phyloP scores from a whole-genome alignment of 345 rosid species.

The Salix dunnii region DNA sequence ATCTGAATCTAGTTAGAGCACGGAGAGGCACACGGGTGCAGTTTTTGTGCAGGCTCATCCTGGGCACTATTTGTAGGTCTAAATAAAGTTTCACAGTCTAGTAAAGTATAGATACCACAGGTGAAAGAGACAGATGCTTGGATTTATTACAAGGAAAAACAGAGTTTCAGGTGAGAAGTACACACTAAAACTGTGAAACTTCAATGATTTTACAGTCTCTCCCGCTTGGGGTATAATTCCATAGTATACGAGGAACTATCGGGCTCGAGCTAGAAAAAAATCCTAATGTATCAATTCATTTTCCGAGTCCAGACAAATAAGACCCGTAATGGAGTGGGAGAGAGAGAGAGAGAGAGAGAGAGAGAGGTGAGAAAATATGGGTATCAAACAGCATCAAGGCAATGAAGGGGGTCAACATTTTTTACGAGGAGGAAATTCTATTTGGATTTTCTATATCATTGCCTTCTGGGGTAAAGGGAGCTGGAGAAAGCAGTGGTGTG shows the following conservation, averaged over 20 bases:
- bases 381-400: neutral
- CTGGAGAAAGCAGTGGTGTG: no score
- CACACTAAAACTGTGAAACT: neutral
- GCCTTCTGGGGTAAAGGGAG: no score
- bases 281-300: neutral
- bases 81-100: neutral
- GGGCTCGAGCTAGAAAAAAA: neutral
- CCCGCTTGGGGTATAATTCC: neutral
- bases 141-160: neutral
- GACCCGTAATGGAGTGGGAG: constrained; percentile 1
- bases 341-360: neutral
- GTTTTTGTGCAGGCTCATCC: constrained; percentile 1
- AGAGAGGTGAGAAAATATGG: neutral
- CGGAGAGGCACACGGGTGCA: neutral
- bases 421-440: constrained; percentile 12
- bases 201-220: neutral
- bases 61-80: neutral
- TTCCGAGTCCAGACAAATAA: constrained; percentile 9
- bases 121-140: neutral
- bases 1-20: neutral
- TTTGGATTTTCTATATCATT: no score
- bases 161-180: constrained; percentile 13
- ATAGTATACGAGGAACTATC: neutral
- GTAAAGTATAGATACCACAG: neutral
- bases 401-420: constrained; percentile 16